A percentile compares a stretch with the other conserved stretches of the same genome.
Evolutionary conservation across 116 monocot species (phyloP).

Genomic region (Papilionanthe hybrid): DNA sequence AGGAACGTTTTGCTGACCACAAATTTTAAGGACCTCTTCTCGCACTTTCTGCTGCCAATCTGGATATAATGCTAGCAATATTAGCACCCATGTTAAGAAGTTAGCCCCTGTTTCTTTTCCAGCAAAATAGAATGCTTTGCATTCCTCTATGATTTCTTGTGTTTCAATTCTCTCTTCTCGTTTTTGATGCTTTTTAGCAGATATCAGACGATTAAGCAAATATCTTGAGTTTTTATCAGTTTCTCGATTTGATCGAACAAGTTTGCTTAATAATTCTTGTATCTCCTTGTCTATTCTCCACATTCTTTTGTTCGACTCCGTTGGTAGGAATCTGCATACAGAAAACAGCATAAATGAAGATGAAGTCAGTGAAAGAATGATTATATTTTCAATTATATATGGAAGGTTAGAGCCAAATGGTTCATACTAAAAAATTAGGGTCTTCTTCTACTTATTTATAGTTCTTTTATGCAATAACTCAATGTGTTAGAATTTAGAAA

Average conservation of each 20-base stretch:
- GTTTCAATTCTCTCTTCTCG: slow-evolving; percentile 4
- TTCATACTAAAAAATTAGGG: too few species aligned
- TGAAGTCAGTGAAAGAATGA: too few species aligned
- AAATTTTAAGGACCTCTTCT: neutral
- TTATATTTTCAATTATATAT: too few species aligned
- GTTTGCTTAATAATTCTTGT: slow-evolving; percentile 22
- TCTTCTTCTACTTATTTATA: too few species aligned
- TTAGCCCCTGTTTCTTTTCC: slow-evolving; percentile 9
- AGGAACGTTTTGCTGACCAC: slow-evolving; percentile 5
- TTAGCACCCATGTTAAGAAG: slow-evolving; percentile 8
- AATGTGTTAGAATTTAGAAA: too few species aligned
- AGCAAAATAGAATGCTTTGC: slow-evolving; percentile 8
- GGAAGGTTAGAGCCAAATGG: too few species aligned
- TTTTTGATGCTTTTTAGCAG: neutral
- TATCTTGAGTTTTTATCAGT: slow-evolving; percentile 30
- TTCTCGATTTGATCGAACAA: slow-evolving; percentile 32
- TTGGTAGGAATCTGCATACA: slow-evolving; percentile 49
- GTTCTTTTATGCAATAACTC: too few species aligned
- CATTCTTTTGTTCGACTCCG: slow-evolving; percentile 44
- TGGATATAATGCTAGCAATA: slow-evolving; percentile 5
- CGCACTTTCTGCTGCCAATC: slow-evolving; percentile 6
- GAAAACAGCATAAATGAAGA: neutral
- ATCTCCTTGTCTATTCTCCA: slow-evolving; percentile 45
- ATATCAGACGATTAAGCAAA: slow-evolving; percentile 7
- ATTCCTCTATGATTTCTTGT: slow-evolving; percentile 9